phyloP scores from a whole-genome alignment of 2,329 filamentous ascomycete genomes.

The Pseudomassariella vexata region DNA sequence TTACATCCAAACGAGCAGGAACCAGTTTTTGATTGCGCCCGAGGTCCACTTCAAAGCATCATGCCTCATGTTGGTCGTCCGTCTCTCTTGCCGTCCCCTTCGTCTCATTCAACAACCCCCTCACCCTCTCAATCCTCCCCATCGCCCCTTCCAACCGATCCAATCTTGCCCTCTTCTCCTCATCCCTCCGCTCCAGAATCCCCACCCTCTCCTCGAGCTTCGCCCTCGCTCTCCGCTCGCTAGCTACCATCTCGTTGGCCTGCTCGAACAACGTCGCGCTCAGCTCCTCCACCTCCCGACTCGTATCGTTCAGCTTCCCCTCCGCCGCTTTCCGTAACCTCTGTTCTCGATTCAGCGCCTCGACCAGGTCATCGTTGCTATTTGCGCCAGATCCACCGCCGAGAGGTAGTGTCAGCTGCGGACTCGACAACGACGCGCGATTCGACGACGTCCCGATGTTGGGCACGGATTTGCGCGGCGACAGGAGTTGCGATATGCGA shows the following conservation, averaged over 20 bases:
- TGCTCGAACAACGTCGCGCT: constrained; percentile 71
- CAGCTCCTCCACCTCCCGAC: constrained; percentile 72
- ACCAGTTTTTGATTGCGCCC: too few relatives aligned
- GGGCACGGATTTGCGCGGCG: constrained; percentile 21
- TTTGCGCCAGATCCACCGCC: constrained; percentile 11
- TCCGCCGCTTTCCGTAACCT: constrained; percentile 63
- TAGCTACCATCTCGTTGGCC: constrained; percentile 82
- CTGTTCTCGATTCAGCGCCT: constrained; percentile 62
- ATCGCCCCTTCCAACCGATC: constrained; percentile 68
- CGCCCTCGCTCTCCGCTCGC: constrained; percentile 65
- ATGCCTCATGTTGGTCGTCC: too few relatives aligned
- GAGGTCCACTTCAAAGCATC: too few relatives aligned
- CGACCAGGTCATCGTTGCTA: constrained; percentile 47
- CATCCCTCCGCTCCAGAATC: constrained; percentile 63
- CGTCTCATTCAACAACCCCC: constrained; percentile 46
- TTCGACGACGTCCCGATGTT: constrained; percentile 24
- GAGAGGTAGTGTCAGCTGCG: constrained; percentile 11
- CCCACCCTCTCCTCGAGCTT: constrained; percentile 65
- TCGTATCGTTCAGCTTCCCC: constrained; percentile 58
- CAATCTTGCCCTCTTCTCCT: constrained; percentile 62
- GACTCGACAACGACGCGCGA: constrained; percentile 21
- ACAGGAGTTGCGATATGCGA: constrained; percentile 22
- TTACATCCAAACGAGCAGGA: too few relatives aligned
- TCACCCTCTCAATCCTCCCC: constrained; percentile 64
- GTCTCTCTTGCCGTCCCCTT: constrained; percentile 6